Base-by-base conservation (phyloP, 495 filamentous ascomycete genomes). In the Tuber borchii region DNA sequence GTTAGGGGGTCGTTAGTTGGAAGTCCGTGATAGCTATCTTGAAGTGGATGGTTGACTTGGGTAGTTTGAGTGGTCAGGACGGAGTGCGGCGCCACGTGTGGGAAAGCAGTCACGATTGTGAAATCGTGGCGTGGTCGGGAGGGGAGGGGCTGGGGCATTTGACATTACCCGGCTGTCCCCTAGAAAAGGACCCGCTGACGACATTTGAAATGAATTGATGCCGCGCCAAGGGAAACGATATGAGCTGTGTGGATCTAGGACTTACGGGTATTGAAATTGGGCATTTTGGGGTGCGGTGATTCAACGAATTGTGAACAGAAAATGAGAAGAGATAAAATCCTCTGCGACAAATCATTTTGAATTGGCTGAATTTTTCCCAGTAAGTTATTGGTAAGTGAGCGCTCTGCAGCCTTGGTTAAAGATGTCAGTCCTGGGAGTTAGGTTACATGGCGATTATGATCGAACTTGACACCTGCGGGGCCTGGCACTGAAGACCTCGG, bases 21-120 rank as follows among this genome's bases (percentile, higher is more conserved):
- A 65, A 12, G 81, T 82, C 79, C 73, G 78, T 72, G 78, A 78
- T 79, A 56, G 70, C 77, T 79, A 73, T 73, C 78, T 75, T 75
- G 61, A 19, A 78, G 73, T 71, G 43, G 71, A 39, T 69, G 51
- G 51, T 61, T 31, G n/a, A 79, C 70, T 79, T 45, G 73, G 75
- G 72, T 73, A 75, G 75, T 69, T 74, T 69, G 71, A 79, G 75
- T 72, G 76, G 77, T 79, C 68, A 40, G 46, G 39, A 40, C 39
- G 3, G 37, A 73, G 76, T 79, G 78, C 73, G 78, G 73, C 73
- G 76, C 73, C 78, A 79, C 78, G 73, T 37, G 72, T 70, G 75
- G 61, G 76, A 70, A 75, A 75, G 20, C 78, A 79, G 78, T 79
- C 78, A 79, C 78, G 51, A 20, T 19, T 22, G 39, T 75, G 70